Base-by-base conservation (phyloP, 179 eudicot species). In the Gypsophila paniculata region DNA sequence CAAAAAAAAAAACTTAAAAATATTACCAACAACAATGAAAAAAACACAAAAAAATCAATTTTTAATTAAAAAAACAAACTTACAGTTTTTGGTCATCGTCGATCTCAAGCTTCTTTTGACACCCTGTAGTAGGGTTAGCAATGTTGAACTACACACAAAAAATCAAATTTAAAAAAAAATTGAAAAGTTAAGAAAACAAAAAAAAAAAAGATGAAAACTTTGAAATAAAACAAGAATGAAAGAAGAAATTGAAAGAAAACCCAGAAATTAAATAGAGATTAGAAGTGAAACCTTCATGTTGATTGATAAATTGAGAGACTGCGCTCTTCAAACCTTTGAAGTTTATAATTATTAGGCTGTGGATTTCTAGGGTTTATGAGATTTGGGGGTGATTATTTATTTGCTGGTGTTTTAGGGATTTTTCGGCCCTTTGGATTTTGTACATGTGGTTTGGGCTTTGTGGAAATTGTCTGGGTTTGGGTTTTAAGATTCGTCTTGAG, bases 81-180 rank as follows among this genome's bases (percentile, higher is more conserved):
- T 44, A 90, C 96, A 90, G 91, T 49, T 90, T 90, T 76, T 77
- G 93, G 72, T 90, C 96, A 69, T 90, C 96, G 32, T 90, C 96
- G 44, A 90, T 90, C 77, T 90, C 96, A 71, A 88, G 88, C 88
- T 90, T 90, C 83, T 88, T 90, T 88, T 90, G 93, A 85, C 96
- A 90, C 64, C 96, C 96, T 53, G 93, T 90, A 2, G 96, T 87
- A 51, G 91, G 96, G 80, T 88, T 86, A 0, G 96, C 96, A 26
- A 90, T 83, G 77, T 90, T 90, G 88, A 88, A 86, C 91, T 90
- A 79, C 38, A 83, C 68, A 38, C 39, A 62, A 21, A 73, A 48
- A 15, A 23, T n/a, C 14, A 46, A 46, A 46, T 32, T 9, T 8
- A 73, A 48, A 15, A 23, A 23, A 18, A 46, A 46, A 46, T 32